Evolutionary conservation across 176 grass and related monocot species (phyloP), one percentile per base, ranked within the genome.

Genomic region (Tillandsia leiboldiana): DNA sequence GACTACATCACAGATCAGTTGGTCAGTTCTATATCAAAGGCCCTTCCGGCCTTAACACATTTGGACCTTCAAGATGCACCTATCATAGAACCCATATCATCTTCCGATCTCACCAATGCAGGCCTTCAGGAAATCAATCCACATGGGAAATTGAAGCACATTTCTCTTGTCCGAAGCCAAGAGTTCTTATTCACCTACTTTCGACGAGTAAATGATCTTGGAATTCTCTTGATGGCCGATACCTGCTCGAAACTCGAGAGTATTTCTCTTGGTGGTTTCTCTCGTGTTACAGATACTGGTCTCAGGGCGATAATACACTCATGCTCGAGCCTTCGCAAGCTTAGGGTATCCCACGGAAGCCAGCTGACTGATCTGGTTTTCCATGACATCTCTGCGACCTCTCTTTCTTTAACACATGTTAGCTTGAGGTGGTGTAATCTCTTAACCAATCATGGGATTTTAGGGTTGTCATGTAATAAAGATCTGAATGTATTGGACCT

Each of bases 301-400:
- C 88, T 90, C 56, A 93, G 94, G 63, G 94, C 82, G 50, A 83
- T 99, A 51, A 90, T 99, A 53, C 94, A 93, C 65, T 81, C 94
- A 13, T 99, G 94, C 53, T 79, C 88, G 57, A 83, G 87, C 23
- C 87, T 99, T 68, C 77, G 74, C n/a, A 90, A 90, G 70, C 84
- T 99, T 77, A 92, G 83, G 73, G 77, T 99, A 15, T 93, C 87
- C 33, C 82, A 99, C 59, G 84, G 84, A 78, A 93, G 80, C 48
- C 81, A 90, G 53, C 78, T 99, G 50, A 96, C 93, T 66, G 89
- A 99, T 88, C 78, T 99, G 73, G 89, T 99, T 33, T 99, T 99
- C 84, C 89, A 99, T 82, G 94, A 99, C 75, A 99, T 99, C 63
- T 74, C 83, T 75, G 89, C 89, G 63, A 99, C 94, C 75, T 99